Percentiles rank a stretch among this genome's conserved stretches.
phyloP scores from a whole-genome alignment of 2,329 filamentous ascomycete genomes.

The Scedosporium aurantiacum region DNA sequence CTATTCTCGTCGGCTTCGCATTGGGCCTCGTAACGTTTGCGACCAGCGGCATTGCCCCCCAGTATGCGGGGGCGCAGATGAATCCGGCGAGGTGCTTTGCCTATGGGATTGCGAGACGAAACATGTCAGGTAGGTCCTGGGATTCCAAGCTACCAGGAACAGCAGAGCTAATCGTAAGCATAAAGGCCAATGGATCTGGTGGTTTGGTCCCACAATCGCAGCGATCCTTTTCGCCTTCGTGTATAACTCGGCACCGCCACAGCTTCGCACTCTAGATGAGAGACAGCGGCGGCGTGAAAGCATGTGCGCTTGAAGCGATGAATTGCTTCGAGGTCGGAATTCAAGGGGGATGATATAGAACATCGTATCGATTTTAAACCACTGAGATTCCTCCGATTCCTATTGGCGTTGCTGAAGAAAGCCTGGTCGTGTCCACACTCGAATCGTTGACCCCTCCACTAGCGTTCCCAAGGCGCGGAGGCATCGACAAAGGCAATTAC shows the following conservation, averaged over 20 bases:
- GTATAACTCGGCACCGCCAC: constrained; percentile 21
- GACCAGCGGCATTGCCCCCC: constrained; percentile 25
- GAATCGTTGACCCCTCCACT: no score
- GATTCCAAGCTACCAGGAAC: constrained; percentile 4
- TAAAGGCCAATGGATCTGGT: constrained; percentile 25
- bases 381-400: no score
- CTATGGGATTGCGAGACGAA: constrained; percentile 24
- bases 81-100: constrained; percentile 35
- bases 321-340: no score
- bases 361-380: no score
- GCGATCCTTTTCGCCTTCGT: constrained; percentile 16
- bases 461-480: no score
- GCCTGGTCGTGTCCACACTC: no score
- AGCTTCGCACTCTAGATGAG: constrained; percentile 8
- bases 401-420: no score
- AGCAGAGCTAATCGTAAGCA: neutral
- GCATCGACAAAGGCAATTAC: no score
- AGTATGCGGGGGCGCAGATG: constrained; percentile 30
- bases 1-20: constrained; percentile 33
- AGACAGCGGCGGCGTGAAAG: neutral
- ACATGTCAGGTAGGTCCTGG: constrained; percentile 13
- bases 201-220: constrained; percentile 21
- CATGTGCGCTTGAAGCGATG: neutral
- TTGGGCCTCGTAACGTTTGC: constrained; percentile 25
- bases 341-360: no score